These are phyloP conservation scores for Tuber calosporum DNA, from an alignment of 495 filamentous ascomycete genomes.

Conservation along the genomic window DNA sequence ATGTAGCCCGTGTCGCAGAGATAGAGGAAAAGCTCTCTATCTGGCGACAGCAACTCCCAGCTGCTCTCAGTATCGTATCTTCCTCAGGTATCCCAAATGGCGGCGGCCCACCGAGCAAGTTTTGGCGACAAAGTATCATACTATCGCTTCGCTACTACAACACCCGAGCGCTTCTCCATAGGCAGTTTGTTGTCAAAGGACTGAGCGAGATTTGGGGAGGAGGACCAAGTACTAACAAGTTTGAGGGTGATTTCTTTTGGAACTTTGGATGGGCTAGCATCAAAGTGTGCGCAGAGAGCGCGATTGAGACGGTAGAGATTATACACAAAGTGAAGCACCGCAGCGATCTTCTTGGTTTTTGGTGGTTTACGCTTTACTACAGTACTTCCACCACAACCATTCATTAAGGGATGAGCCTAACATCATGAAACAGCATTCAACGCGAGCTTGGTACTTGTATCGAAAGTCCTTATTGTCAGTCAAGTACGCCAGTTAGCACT, in stretches of 20 bases:
- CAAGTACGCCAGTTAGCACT: conserved; percentile 37
- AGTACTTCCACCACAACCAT: conserved; percentile 25
- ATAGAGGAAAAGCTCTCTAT: conserved; percentile 37
- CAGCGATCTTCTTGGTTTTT: conserved; percentile 44
- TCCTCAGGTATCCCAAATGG: conserved; percentile 38
- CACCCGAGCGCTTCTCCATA: conserved; percentile 43
- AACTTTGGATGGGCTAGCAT: conserved; percentile 45
- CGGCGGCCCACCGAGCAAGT: conserved; percentile 39
- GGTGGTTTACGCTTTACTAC: conserved; percentile 47
- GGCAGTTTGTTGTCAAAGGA: conserved; percentile 44
- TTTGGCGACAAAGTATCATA: conserved; percentile 43
- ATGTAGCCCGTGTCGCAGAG: conserved; percentile 37
- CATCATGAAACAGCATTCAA: conserved; percentile 43
- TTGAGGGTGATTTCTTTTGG: conserved; percentile 41
- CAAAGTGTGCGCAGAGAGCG: conserved; percentile 43
- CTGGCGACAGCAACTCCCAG: conserved; percentile 35
- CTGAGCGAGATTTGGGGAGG: conserved; percentile 39
- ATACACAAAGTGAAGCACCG: conserved; percentile 42
- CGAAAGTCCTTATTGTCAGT: conserved; percentile 39
- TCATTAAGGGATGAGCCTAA: background rate
- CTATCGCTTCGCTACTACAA: conserved; percentile 45
- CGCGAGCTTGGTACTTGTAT: conserved; percentile 44
- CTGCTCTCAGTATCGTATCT: conserved; percentile 30
- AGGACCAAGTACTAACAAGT: conserved; percentile 36
- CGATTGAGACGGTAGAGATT: conserved; percentile 44